Conservation (phyloP, 352 stramenopile species). For the Phytophthora chlamydospora region DNA sequence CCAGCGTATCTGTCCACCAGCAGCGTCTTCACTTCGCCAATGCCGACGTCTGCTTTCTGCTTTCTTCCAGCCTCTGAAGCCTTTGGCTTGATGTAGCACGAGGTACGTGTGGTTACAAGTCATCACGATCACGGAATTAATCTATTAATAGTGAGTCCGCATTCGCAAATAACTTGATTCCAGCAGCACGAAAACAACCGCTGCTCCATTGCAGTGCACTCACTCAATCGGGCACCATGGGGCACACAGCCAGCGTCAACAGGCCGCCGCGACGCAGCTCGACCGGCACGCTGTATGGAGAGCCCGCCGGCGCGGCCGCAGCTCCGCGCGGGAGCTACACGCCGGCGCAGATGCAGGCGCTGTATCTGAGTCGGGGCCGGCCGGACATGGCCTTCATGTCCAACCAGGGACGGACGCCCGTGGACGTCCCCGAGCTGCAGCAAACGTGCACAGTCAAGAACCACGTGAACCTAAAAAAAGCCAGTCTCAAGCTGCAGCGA, state of each 20-base stretch:
- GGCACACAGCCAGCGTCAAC: slow-evolving; percentile 77
- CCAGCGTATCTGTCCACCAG: too few species aligned
- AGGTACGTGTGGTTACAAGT: too few species aligned
- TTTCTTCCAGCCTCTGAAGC: too few species aligned
- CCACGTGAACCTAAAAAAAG: slow-evolving; percentile 88
- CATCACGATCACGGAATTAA: too few species aligned
- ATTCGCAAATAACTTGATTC: too few species aligned
- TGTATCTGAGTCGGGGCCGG: slow-evolving; percentile 79
- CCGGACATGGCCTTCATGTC: slow-evolving; percentile 89
- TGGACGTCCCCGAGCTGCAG: slow-evolving; percentile 81
- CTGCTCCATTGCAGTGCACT: background rate
- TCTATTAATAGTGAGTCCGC: too few species aligned
- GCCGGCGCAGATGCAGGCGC: slow-evolving; percentile 79
- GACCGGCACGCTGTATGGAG: slow-evolving; percentile 64
- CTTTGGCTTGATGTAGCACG: too few species aligned
- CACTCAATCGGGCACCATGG: slow-evolving; percentile 45
- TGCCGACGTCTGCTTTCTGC: too few species aligned
- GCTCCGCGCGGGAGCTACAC: slow-evolving; percentile 68
- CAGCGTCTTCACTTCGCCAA: too few species aligned
- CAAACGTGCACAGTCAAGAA: slow-evolving; percentile 86
- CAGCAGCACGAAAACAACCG: slow-evolving; percentile 3
- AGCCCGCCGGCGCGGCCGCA: slow-evolving; percentile 50
- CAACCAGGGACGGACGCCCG: slow-evolving; percentile 53
- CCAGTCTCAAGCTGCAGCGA: slow-evolving; percentile 61
- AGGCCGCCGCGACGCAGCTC: slow-evolving; percentile 36